These are phyloP conservation scores for Rubia peregrina DNA, from an alignment of 305 asterid genomes.

Conservation along the genomic window DNA sequence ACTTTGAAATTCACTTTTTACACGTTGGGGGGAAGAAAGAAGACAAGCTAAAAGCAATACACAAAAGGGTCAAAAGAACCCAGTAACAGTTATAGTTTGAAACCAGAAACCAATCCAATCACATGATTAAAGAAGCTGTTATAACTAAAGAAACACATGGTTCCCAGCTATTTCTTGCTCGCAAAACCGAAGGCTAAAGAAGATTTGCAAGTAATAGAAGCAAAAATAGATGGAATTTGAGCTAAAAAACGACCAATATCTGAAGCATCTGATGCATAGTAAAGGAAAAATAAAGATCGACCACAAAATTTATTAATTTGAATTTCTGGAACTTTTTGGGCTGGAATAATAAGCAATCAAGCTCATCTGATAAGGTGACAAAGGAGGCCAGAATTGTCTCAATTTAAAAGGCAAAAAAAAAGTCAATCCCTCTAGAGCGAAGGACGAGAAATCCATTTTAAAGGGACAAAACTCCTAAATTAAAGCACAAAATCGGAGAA, in stretches of 20 bases:
- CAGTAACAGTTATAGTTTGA: neutral
- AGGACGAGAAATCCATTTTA: neutral
- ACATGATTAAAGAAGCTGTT: neutral
- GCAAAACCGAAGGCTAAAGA: neutral
- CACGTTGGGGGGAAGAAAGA: neutral
- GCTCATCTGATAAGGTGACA: neutral
- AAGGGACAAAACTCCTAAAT: neutral
- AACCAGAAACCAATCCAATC: neutral
- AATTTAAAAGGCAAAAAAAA: neutral
- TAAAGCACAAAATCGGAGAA: neutral
- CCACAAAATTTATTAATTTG: neutral
- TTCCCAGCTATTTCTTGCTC: neutral
- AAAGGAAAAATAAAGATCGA: conserved; percentile 7
- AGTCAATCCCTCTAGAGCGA: conserved; percentile 5
- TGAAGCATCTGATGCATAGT: neutral
- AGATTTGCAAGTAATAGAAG: neutral
- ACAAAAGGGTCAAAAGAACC: neutral
- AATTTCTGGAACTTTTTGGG: neutral
- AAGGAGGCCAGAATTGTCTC: too few species aligned
- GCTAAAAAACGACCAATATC: neutral
- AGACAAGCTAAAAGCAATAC: neutral
- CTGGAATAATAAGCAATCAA: conserved; percentile 5
- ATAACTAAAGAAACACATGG: conserved; percentile 2
- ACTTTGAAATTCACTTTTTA: conserved; percentile 1
- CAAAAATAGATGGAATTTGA: neutral